Percentiles rank a stretch among this genome's conserved stretches.
Conservation (phyloP, 1,284 basidiomycete genomes). For the Megacollybia platyphylla region DNA sequence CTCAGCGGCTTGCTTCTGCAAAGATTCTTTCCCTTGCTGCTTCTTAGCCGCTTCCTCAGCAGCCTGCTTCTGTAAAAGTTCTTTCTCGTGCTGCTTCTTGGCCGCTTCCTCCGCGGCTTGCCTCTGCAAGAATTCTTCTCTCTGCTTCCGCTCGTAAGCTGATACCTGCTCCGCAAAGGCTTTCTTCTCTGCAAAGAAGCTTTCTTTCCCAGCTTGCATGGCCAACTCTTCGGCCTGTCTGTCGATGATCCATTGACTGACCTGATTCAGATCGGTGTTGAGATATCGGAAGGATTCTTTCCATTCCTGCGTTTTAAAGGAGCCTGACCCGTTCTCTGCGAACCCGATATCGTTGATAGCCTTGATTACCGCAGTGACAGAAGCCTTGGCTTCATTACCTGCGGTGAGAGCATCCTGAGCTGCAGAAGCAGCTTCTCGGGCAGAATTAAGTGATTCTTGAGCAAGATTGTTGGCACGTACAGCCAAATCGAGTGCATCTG, state of each 20-base stretch:
- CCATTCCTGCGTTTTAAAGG: not conserved
- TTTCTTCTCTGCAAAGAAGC: not conserved
- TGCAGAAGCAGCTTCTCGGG: not conserved
- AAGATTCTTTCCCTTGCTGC: not conserved
- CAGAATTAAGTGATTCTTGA: constrained; percentile 1
- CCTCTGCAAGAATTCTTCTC: not conserved
- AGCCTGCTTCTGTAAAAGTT: not conserved
- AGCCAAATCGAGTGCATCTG: constrained; percentile 1
- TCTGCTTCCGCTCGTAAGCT: not conserved
- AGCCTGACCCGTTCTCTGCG: not conserved
- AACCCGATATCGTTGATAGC: not conserved
- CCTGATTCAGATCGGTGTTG: not conserved
- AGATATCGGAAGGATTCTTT: not conserved
- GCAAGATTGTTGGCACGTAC: not conserved
- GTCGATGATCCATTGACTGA: constrained; percentile 1
- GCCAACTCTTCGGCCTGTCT: not conserved
- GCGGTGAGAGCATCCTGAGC: constrained; percentile 1
- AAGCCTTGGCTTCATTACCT: not conserved
- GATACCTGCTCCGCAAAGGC: not conserved
- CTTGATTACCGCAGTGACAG: not conserved
- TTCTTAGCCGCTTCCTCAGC: not conserved
- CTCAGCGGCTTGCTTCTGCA: not conserved
- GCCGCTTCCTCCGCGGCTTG: not conserved
- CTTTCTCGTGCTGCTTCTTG: not conserved
- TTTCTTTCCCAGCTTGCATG: not conserved